phyloP scores from a whole-genome alignment of 2,329 filamentous ascomycete species.

The Penicillium freii region DNA sequence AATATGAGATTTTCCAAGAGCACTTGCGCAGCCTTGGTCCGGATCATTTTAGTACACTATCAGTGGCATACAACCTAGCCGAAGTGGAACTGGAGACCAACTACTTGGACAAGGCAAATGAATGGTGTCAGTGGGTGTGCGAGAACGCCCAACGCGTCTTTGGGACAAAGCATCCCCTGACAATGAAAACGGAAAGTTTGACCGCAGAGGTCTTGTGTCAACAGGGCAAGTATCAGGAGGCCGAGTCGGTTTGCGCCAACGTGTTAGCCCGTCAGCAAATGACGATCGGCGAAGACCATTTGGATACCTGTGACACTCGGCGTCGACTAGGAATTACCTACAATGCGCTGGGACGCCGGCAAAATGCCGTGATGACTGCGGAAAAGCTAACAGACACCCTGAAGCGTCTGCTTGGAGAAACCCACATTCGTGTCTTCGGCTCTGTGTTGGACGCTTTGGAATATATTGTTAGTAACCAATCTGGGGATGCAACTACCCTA shows the following conservation, averaged over 20 bases:
- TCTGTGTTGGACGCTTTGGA: slow-evolving; percentile 25
- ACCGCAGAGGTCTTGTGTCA: slow-evolving; percentile 29
- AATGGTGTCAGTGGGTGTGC: slow-evolving; percentile 34
- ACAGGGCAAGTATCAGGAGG: slow-evolving; percentile 28
- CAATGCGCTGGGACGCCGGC: slow-evolving; percentile 20
- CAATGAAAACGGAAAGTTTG: slow-evolving; percentile 32
- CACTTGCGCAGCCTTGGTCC: slow-evolving; percentile 28
- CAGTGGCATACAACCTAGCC: slow-evolving; percentile 28
- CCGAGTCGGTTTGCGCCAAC: slow-evolving; percentile 32
- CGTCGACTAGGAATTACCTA: slow-evolving; percentile 29
- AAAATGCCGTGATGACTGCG: slow-evolving; percentile 25
- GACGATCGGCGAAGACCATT: slow-evolving; percentile 32
- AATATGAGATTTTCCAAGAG: slow-evolving; percentile 34
- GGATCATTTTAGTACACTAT: slow-evolving; percentile 31
- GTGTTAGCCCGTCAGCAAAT: slow-evolving; percentile 35
- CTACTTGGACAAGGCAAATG: slow-evolving; percentile 27
- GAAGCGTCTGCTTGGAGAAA: slow-evolving; percentile 26
- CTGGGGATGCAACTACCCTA: slow-evolving; percentile 3
- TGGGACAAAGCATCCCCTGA: slow-evolving; percentile 26
- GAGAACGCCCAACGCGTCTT: slow-evolving; percentile 28
- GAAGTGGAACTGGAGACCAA: slow-evolving; percentile 28
- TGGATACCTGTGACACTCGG: slow-evolving; percentile 32
- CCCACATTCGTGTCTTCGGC: slow-evolving; percentile 27
- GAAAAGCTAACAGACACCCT: slow-evolving; percentile 24
- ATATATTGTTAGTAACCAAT: slow-evolving; percentile 23